phyloP scores from a whole-genome alignment of 1,284 basidiomycete species.

The Pseudozyma pruni region DNA sequence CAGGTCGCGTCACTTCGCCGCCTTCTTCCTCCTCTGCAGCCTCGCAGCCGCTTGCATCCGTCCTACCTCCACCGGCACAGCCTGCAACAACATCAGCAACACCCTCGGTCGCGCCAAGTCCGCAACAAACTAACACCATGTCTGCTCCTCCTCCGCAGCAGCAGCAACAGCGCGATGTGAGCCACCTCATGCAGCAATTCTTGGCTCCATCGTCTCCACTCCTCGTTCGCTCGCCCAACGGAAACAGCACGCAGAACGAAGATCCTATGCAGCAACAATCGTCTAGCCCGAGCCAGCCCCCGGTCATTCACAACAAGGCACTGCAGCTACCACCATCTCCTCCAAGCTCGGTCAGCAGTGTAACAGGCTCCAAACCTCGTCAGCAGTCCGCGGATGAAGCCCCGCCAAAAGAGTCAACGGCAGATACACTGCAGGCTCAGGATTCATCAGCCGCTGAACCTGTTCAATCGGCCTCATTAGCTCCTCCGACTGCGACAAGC shows the following conservation, averaged over 20 bases:
- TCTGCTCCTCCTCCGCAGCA: constrained; percentile 3
- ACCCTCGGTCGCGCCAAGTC: background rate
- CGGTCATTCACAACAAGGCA: constrained; percentile 18
- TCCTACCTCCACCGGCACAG: background rate
- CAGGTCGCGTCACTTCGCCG: constrained; percentile 29
- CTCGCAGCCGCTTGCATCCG: background rate
- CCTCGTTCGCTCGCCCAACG: constrained; percentile 1
- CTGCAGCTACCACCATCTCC: constrained; percentile 37
- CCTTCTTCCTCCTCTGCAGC: constrained; percentile 6
- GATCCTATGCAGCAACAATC: constrained; percentile 1
- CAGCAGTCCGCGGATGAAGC: constrained; percentile 1
- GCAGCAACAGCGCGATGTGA: constrained; percentile 14
- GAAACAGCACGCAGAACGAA: constrained; percentile 3
- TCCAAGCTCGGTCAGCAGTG: constrained; percentile 39
- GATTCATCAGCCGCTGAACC: constrained; percentile 2
- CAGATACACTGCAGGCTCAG: too few species aligned
- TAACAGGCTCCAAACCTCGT: constrained; percentile 5
- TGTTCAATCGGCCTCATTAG: background rate
- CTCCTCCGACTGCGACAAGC: background rate
- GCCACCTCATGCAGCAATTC: constrained; percentile 33
- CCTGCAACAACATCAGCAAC: background rate
- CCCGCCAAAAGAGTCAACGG: too few species aligned
- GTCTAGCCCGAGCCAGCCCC: background rate
- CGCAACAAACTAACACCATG: constrained; percentile 3
- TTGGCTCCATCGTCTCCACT: constrained; percentile 20